Base-by-base conservation (phyloP, 108 stramenopile species). In the Nitzschia palea region DNA sequence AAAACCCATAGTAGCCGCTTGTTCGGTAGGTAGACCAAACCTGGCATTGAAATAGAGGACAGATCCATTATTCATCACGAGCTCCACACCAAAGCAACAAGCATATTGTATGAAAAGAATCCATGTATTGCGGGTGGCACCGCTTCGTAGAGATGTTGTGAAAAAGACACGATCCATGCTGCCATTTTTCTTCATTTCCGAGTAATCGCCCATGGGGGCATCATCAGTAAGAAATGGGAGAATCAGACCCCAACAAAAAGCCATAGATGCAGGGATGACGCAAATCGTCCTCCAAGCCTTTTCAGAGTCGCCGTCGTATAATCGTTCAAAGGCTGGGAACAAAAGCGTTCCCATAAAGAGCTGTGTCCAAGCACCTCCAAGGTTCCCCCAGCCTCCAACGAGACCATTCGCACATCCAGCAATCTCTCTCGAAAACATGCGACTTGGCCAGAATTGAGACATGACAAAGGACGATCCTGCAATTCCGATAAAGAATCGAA, bases 371-470 rank as follows among this genome's bases (percentile, higher is more conserved):
- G 70, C 88, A 18, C 86, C 90, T 34, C 88, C 87, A 6, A 89
- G 67, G 61, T 91, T 91, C 23, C 90, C 90, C 90, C 90, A 91
- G 27, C 90, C 87, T 6, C 80, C 90, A 9, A 79, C 78, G 28
- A 86, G 59, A 35, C 80, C 90, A 71, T 91, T 89, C 17, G 90
- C 90, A 0, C 84, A 71, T 4, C 90, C 90, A 0, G 71, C 84
- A 68, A 88, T 62, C 34, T 86, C 77, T 23, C 56, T 30, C 31
- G 80, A 54, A 67, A 91, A 91, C 82, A 91, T 87, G 9, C 80
- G 68, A 20, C 80, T 64, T 9, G 86, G 65, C 91, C 91, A 92
- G 60, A 62, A 84, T 67, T 92, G 88, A 14, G 71, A 66, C 86
- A 82, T 82, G 60, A 90, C 88, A 68, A 93, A 88, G 35, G 85